phyloP scores from a whole-genome alignment of 2,329 filamentous ascomycete species.

The Pseudocercospora cruenta region DNA sequence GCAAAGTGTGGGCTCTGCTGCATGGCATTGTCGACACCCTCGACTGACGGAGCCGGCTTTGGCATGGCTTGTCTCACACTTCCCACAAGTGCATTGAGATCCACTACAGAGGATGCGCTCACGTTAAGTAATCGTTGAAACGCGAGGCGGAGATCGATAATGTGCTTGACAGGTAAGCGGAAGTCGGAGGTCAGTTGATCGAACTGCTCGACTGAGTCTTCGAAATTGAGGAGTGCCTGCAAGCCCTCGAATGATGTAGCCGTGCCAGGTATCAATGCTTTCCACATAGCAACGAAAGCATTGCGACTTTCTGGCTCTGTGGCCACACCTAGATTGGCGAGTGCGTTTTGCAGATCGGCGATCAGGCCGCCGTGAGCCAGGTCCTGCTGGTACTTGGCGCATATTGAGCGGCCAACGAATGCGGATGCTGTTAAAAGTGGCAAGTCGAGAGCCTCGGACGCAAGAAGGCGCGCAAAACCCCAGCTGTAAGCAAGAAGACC shows the following conservation, averaged over 20 bases:
- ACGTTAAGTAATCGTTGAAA: conserved; percentile 31
- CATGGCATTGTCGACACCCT: conserved; percentile 12
- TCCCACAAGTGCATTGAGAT: conserved; percentile 26
- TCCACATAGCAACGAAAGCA: conserved; percentile 53
- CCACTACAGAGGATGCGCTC: conserved; percentile 14
- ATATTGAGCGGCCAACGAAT: conserved; percentile 20
- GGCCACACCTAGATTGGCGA: conserved; percentile 8
- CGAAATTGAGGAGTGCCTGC: conserved; percentile 45
- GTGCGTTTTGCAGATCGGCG: conserved; percentile 3
- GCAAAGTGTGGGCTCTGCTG: conserved; percentile 47
- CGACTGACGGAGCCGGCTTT: conserved; percentile 8
- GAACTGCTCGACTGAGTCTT: conserved; percentile 51
- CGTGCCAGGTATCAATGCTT: conserved; percentile 61
- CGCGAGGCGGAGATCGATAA: conserved; percentile 32
- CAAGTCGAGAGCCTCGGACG: conserved; percentile 19
- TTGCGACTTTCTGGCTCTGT: conserved; percentile 20
- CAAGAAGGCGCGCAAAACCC: conserved; percentile 18
- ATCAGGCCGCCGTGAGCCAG: background rate
- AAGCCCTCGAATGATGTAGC: conserved; percentile 46
- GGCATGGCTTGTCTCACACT: conserved; percentile 24
- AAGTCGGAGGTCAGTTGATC: conserved; percentile 39
- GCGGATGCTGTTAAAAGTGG: conserved; percentile 21
- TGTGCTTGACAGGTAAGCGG: conserved; percentile 29
- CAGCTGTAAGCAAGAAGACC: conserved; percentile 19
- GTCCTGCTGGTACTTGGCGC: background rate